These are phyloP conservation scores for Cytospora schulzeri DNA, from an alignment of 2,329 filamentous ascomycete genomes.

Conservation along the genomic window DNA sequence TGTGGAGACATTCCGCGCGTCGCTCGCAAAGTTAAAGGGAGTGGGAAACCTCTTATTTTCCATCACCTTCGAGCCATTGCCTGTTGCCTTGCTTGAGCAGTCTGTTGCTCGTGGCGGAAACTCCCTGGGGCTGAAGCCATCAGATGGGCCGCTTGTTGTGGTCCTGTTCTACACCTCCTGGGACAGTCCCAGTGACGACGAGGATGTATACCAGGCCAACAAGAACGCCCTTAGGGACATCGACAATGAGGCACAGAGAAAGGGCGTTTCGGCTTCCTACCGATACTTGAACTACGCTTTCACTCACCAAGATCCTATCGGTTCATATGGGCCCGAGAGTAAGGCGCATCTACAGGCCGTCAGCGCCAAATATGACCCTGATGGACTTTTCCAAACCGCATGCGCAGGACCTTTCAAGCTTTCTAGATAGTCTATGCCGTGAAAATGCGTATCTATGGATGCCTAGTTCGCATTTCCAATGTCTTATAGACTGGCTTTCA, in stretches of 20 bases:
- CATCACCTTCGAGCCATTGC: neutral
- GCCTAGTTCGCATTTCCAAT: too few relatives aligned
- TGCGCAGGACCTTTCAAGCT: neutral
- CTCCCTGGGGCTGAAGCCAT: neutral
- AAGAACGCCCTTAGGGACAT: neutral
- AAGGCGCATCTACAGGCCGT: slow-evolving; percentile 16
- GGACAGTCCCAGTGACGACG: neutral
- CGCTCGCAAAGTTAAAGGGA: neutral
- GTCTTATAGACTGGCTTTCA: too few relatives aligned
- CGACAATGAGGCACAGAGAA: neutral
- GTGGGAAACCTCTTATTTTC: neutral
- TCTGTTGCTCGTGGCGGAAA: neutral
- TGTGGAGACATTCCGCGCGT: neutral
- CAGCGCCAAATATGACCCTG: slow-evolving; percentile 21
- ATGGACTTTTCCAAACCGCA: slow-evolving; percentile 19
- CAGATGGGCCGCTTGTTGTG: neutral
- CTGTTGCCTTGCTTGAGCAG: neutral
- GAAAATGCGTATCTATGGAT: too few relatives aligned
- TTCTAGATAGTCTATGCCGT: too few relatives aligned
- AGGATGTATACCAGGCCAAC: neutral
- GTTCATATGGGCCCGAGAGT: slow-evolving; percentile 20
- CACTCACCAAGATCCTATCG: slow-evolving; percentile 16
- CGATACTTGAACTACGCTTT: slow-evolving; percentile 25
- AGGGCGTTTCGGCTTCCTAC: slow-evolving; percentile 2
- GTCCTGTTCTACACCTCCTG: neutral